Conservation (phyloP, 306 rosid species). For the Prosopis cineraria region DNA sequence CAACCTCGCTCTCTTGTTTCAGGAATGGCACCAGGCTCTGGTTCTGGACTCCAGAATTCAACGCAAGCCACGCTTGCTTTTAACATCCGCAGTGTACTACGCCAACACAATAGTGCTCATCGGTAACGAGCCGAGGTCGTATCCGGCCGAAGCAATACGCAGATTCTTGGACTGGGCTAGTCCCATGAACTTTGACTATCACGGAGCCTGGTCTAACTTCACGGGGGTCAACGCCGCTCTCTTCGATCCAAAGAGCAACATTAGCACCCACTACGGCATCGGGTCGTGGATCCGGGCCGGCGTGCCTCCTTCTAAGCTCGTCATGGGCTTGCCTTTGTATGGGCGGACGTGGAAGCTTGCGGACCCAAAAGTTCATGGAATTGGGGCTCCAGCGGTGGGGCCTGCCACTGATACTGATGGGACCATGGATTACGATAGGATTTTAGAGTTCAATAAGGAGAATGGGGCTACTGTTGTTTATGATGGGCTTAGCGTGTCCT, state of each 20-base stretch:
- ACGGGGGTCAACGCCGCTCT: slow-evolving; percentile 62
- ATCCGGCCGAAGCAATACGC: slow-evolving; percentile 50
- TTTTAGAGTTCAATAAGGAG: slow-evolving; percentile 46
- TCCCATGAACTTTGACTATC: slow-evolving; percentile 81
- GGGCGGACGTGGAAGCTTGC: slow-evolving; percentile 68
- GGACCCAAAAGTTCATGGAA: slow-evolving; percentile 45
- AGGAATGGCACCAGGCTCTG: slow-evolving; percentile 61
- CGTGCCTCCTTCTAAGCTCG: slow-evolving; percentile 52
- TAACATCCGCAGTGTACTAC: slow-evolving; percentile 67
- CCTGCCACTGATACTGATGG: slow-evolving; percentile 56
- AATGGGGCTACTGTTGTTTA: slow-evolving; percentile 47
- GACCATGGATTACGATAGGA: slow-evolving; percentile 43
- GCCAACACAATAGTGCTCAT: slow-evolving; percentile 39
- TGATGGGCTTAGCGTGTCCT: slow-evolving; percentile 53
- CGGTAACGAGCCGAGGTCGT: slow-evolving; percentile 44
- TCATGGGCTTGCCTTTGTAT: slow-evolving; percentile 71
- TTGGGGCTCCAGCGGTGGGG: slow-evolving; percentile 57
- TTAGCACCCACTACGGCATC: slow-evolving; percentile 58
- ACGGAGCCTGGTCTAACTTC: slow-evolving; percentile 62
- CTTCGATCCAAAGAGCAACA: slow-evolving; percentile 45
- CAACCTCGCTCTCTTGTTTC: slow-evolving; percentile 54
- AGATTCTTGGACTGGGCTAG: slow-evolving; percentile 65
- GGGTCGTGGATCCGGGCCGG: slow-evolving; percentile 71
- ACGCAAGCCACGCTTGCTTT: slow-evolving; percentile 47
- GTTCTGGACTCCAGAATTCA: slow-evolving; percentile 27